These are phyloP conservation scores for Phytophthora citrophthora DNA, from an alignment of 352 stramenopile species.

Conservation along the genomic window DNA sequence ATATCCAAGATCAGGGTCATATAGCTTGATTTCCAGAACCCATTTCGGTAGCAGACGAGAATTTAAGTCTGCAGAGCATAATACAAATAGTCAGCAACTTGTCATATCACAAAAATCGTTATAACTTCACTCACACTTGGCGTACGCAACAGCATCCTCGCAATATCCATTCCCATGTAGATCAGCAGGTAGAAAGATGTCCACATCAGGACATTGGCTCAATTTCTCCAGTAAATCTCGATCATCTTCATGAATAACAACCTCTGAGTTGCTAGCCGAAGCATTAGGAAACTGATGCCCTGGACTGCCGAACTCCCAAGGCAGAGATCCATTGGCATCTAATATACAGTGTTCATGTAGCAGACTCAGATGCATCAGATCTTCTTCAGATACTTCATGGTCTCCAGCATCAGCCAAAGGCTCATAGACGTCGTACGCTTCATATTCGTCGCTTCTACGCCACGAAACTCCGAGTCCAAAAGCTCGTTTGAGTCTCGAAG, in stretches of 20 bases:
- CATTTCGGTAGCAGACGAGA: constrained; percentile 42
- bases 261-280: constrained; percentile 21
- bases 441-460: constrained; percentile 3
- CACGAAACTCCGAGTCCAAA: constrained; percentile 10
- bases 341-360: constrained; percentile 37
- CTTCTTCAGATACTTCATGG: constrained; percentile 23
- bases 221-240: constrained; percentile 37
- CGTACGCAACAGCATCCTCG: constrained; percentile 55
- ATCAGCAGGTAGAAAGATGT: constrained; percentile 46
- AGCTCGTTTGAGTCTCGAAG: constrained; percentile 6
- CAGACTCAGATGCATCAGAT: constrained; percentile 41
- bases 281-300: constrained; percentile 31
- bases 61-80: constrained; percentile 31
- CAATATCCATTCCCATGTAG: constrained; percentile 63
- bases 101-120: no score
- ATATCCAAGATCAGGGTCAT: constrained; percentile 23
- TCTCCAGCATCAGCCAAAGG: constrained; percentile 13
- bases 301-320: constrained; percentile 40
- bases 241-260: constrained; percentile 30
- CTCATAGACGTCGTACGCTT: background rate
- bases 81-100: background rate
- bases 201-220: constrained; percentile 47
- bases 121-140: constrained; percentile 39
- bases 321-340: constrained; percentile 21
- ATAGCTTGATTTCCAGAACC: constrained; percentile 34